Evolutionary conservation across 2,329 filamentous ascomycete genomes (phyloP).

Genomic region (Colletotrichum nymphaeae): DNA sequence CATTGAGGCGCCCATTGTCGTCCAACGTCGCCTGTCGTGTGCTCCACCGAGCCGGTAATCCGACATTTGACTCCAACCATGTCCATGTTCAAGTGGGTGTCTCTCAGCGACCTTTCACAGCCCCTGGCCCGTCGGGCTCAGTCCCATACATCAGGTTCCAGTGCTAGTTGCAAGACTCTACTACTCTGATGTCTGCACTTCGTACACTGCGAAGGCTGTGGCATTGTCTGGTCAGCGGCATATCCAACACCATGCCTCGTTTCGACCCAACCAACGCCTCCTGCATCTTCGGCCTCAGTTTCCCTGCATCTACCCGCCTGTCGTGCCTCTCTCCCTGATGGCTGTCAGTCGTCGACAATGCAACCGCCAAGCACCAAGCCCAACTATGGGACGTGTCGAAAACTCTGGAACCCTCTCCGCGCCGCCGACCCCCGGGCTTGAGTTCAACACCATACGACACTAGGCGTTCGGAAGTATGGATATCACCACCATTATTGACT

Average conservation of each 20-base stretch:
- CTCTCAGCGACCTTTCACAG: not conserved
- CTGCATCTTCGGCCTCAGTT: slow-evolving; percentile 16
- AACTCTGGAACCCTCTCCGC: slow-evolving; percentile 6
- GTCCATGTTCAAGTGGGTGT: slow-evolving; percentile 16
- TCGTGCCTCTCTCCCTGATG: slow-evolving; percentile 16
- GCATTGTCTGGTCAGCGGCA: not conserved
- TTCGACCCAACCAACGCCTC: slow-evolving; percentile 25
- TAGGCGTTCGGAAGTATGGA: not conserved
- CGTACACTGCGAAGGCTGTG: not conserved
- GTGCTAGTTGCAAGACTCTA: not conserved
- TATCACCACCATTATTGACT: not conserved
- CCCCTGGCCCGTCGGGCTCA: slow-evolving; percentile 6
- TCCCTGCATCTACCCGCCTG: slow-evolving; percentile 15
- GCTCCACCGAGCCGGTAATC: slow-evolving; percentile 20
- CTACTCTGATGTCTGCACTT: not conserved
- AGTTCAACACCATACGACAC: not conserved
- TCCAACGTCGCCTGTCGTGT: not conserved
- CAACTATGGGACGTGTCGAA: slow-evolving; percentile 15
- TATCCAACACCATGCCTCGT: not conserved
- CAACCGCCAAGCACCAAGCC: slow-evolving; percentile 18
- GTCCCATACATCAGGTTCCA: not conserved
- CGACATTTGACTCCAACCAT: slow-evolving; percentile 22
- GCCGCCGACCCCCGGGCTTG: not conserved
- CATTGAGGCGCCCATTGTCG: not conserved
- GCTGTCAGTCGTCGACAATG: slow-evolving; percentile 7